Percentiles rank a stretch among this genome's conserved stretches.
Conservation (phyloP, 1,139 yeast genomes). For the Geotrichum europaeum region DNA sequence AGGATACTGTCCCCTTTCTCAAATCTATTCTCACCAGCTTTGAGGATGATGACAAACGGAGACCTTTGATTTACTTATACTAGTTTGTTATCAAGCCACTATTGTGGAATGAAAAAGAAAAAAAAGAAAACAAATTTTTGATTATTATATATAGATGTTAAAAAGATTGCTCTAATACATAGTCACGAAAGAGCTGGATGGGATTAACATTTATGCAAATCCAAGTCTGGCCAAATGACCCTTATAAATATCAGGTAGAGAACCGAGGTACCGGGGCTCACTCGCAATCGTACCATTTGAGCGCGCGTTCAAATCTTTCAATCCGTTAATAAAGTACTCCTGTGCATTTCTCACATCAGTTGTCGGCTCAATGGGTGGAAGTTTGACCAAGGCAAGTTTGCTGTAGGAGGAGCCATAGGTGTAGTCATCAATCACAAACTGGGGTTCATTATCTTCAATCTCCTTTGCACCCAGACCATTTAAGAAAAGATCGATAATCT, state of each 20-base stretch:
- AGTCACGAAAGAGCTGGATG: background rate
- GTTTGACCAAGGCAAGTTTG: constrained; percentile 57
- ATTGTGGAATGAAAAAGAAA: too few relatives aligned
- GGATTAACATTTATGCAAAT: background rate
- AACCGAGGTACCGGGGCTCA: background rate
- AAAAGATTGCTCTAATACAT: background rate
- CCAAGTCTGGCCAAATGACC: background rate
- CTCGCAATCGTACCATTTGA: constrained; percentile 2
- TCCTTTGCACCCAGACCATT: constrained; percentile 27
- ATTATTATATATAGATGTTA: background rate
- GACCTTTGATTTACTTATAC: constrained; percentile 24
- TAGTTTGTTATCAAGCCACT: background rate
- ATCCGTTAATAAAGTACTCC: constrained; percentile 35
- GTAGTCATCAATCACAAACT: constrained; percentile 52
- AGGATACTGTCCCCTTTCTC: constrained; percentile 31
- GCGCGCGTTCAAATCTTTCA: constrained; percentile 32
- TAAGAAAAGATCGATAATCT: constrained; percentile 41
- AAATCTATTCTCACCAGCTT: constrained; percentile 11
- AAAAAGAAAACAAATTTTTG: background rate
- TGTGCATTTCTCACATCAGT: constrained; percentile 42
- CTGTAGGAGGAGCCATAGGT: constrained; percentile 85
- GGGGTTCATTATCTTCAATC: constrained; percentile 32
- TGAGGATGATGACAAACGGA: constrained; percentile 9
- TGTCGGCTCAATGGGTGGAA: constrained; percentile 64
- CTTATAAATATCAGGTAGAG: background rate